Percentiles rank a stretch among this genome's conserved stretches.
Evolutionary conservation across 1,284 basidiomycete genomes (phyloP).

Genomic region (Takashimella tepidaria): DNA sequence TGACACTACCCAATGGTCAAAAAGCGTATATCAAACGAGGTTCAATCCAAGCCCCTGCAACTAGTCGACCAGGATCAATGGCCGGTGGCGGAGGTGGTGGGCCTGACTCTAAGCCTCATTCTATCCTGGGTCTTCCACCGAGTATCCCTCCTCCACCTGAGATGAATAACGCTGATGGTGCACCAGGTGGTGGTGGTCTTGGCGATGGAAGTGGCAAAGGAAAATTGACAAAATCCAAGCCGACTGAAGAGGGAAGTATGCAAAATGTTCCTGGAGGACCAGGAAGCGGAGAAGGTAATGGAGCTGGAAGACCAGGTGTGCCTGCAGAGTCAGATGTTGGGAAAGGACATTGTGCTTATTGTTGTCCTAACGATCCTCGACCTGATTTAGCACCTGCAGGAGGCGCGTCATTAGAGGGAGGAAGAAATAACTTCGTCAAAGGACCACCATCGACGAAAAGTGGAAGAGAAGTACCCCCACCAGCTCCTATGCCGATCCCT

Average conservation of each 20-base stretch:
- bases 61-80: background rate
- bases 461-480: background rate
- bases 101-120: too few relatives aligned
- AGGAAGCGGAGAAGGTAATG: slow-evolving; percentile 1
- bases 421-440: too few relatives aligned
- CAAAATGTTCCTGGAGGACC: background rate
- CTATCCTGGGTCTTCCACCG: too few relatives aligned
- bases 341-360: slow-evolving; percentile 16
- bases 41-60: background rate
- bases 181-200: slow-evolving; percentile 5
- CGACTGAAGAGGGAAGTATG: background rate
- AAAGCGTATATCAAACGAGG: slow-evolving; percentile 21
- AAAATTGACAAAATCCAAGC: slow-evolving; percentile 10
- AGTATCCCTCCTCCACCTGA: background rate
- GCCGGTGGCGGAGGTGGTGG: too few relatives aligned
- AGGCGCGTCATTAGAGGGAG: too few relatives aligned
- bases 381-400: background rate
- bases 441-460: background rate
- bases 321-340: slow-evolving; percentile 19
- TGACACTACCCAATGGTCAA: slow-evolving; percentile 32
- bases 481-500: background rate
- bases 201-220: background rate
- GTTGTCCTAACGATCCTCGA: slow-evolving; percentile 11
- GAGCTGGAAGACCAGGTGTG: background rate
- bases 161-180: background rate